phyloP scores from a whole-genome alignment of 768 basidiomycete species.

The Macrolepiota fuliginosa region DNA sequence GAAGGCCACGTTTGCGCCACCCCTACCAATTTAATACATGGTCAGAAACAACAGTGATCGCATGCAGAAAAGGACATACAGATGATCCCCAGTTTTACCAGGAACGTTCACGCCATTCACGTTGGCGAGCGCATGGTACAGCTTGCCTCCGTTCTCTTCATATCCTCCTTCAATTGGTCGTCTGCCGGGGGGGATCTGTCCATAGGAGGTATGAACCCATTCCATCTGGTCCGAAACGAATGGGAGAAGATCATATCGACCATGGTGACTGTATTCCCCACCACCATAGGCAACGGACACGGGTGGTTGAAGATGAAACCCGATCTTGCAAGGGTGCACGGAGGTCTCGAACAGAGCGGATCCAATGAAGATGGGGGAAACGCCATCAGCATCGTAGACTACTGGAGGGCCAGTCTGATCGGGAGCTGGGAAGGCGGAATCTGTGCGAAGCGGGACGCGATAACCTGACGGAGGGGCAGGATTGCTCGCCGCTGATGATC shows the following conservation, averaged over 20 bases:
- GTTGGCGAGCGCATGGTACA: conserved; percentile 65
- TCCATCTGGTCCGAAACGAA: conserved; percentile 70
- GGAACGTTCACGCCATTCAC: conserved; percentile 59
- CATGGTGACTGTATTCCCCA: conserved; percentile 54
- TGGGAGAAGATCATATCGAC: conserved; percentile 74
- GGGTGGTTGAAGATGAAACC: conserved; percentile 49
- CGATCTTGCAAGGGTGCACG: conserved; percentile 85
- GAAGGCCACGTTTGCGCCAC: conserved; percentile 43
- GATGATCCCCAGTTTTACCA: conserved; percentile 70
- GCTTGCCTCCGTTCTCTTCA: conserved; percentile 61
- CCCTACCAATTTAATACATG: conserved; percentile 22
- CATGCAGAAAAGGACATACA: conserved; percentile 40
- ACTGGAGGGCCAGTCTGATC: conserved; percentile 47
- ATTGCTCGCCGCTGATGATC: background rate
- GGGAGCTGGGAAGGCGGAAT: conserved; percentile 41
- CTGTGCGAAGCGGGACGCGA: conserved; percentile 53
- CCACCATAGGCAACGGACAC: conserved; percentile 65
- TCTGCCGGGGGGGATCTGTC: conserved; percentile 55
- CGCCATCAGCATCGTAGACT: conserved; percentile 54
- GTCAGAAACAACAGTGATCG: background rate
- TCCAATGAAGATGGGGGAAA: conserved; percentile 65
- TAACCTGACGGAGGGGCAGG: conserved; percentile 58
- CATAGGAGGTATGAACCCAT: conserved; percentile 62
- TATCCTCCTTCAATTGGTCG: conserved; percentile 72
- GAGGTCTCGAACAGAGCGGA: conserved; percentile 66